Percentiles rank a stretch among this genome's conserved stretches.
Evolutionary conservation across 176 grass and related monocot species (phyloP).

Genomic region (Eleusine coracana): DNA sequence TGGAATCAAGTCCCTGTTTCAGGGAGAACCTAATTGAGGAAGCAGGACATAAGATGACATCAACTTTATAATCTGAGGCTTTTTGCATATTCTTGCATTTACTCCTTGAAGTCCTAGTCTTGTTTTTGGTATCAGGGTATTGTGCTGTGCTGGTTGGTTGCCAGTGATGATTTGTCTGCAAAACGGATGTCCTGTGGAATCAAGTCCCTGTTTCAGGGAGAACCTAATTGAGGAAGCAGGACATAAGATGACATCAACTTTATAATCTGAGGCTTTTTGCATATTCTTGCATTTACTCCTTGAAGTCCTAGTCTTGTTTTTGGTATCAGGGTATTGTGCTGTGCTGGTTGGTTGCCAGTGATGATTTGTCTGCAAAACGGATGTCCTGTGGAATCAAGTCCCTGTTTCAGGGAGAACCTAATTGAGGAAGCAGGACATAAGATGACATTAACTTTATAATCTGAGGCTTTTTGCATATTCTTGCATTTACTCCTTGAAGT

Average conservation of each 20-base stretch:
- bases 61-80: slow-evolving; percentile 37
- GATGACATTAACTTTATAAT: slow-evolving; percentile 35
- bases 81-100: neutral
- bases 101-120: too few species aligned
- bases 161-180: slow-evolving; percentile 51
- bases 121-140: too few species aligned
- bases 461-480: slow-evolving; percentile 29
- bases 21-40: slow-evolving; percentile 62
- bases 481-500: neutral
- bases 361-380: slow-evolving; percentile 61
- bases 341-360: neutral
- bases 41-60: slow-evolving; percentile 44
- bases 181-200: slow-evolving; percentile 55
- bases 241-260: slow-evolving; percentile 38
- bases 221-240: slow-evolving; percentile 53
- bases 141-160: neutral
- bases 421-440: slow-evolving; percentile 42
- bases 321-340: neutral
- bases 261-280: slow-evolving; percentile 29
- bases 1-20: slow-evolving; percentile 49
- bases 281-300: neutral
- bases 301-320: too few species aligned
- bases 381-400: slow-evolving; percentile 51
- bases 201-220: slow-evolving; percentile 57
- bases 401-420: slow-evolving; percentile 63